Evolutionary conservation across 2,329 filamentous ascomycete species (phyloP).

Genomic region (Gliomastix tumulicola): DNA sequence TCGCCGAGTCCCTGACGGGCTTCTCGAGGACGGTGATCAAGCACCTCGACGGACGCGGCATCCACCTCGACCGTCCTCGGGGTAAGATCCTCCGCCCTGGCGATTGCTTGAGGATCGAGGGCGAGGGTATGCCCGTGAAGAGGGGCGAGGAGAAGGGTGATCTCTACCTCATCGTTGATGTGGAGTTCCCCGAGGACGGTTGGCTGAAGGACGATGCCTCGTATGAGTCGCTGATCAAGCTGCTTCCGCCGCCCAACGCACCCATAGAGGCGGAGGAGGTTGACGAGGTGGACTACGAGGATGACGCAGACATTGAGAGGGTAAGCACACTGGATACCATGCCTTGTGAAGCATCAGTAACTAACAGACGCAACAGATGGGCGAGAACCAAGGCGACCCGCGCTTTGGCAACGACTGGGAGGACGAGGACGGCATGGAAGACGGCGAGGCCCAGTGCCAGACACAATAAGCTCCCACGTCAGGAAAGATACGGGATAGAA

Average conservation of each 20-base stretch:
- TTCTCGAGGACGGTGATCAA: conserved; percentile 87
- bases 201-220: conserved; percentile 71
- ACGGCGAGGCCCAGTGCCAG: conserved; percentile 62
- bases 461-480: no score
- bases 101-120: conserved; percentile 76
- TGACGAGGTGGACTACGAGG: conserved; percentile 83
- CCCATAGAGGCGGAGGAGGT: conserved; percentile 65
- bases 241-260: conserved; percentile 61
- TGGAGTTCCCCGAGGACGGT: conserved; percentile 82
- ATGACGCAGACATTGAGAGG: conserved; percentile 76
- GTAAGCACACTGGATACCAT: conserved; percentile 29
- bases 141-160: conserved; percentile 78
- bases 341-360: conserved; percentile 15
- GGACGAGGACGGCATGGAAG: conserved; percentile 65
- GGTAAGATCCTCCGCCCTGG: conserved; percentile 78
- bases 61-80: conserved; percentile 70
- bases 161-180: conserved; percentile 76
- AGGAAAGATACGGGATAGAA: no score
- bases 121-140: conserved; percentile 94
- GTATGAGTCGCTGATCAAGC: conserved; percentile 63
- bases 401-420: conserved; percentile 61
- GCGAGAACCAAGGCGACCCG: conserved; percentile 62
- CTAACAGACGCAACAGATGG: conserved; percentile 44
- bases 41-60: conserved; percentile 89
- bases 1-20: conserved; percentile 78